Evolutionary conservation across 1,139 yeast genomes (phyloP), one percentile per base, ranked within the genome.

Genomic region (Fermentozyma sake): DNA sequence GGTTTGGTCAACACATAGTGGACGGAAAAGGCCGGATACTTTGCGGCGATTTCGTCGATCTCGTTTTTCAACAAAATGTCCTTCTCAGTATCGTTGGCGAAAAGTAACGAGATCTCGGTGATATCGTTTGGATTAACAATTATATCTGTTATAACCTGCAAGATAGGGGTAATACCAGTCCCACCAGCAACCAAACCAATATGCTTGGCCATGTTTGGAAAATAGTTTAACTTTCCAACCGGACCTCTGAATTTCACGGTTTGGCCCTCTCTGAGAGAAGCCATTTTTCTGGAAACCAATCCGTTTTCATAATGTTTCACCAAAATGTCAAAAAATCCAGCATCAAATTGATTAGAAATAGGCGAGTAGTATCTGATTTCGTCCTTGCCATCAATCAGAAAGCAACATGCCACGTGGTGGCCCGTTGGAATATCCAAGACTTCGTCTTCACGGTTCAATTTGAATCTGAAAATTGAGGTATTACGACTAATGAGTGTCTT

Each of bases 141-240:
- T 30, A 76, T 74, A 24, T 72, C 61, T 20, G 79, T 73, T 30
- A 75, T 59, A 9, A 82, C 80, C 49, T 82, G 87, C 37, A 82
- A 63, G 45, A 80, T 76, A 14, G 93, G 91, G 9, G 93, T 81
- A 34, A 82, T 79, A 30, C 91, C 91, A 0, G 87, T 75, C 10
- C 91, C 91, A 42, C 89, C 91, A n/a, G 89, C 89, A 41, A 82
- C 66, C 59, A 82, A 67, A 9, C 77, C 79, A 37, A 82, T 65
- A 34, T 75, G 72, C 34, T 69, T 69, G 23, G 76, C 77, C 64
- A 74, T 69, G 47, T 79, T 79, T 14, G 76, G 52, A 18, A 53
- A 50, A 50, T 82, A 81, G 32, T 69, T 57, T 53, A 82, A 73
- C 48, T 79, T 68, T 8, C 93, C 93, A 29, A 81, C 81, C 15